Percentiles rank a stretch among this genome's conserved stretches.
These are phyloP conservation scores for Kuraishia capsulata DNA, from an alignment of 805 yeast species.

Conservation along the genomic window DNA sequence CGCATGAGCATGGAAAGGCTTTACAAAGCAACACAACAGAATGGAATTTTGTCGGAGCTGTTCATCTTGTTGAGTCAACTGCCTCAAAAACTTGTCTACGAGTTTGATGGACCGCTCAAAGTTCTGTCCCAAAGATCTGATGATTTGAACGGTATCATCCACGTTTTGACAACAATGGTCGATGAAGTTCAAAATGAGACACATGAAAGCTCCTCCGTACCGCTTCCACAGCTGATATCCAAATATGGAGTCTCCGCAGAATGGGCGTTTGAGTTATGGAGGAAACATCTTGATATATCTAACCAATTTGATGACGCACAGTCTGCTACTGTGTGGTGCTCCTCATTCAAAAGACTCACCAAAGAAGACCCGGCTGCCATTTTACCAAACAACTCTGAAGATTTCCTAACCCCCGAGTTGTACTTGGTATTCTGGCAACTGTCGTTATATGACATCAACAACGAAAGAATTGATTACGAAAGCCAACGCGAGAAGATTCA, in stretches of 20 bases:
- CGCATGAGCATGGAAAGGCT: conserved; percentile 39
- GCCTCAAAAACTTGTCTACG: conserved; percentile 27
- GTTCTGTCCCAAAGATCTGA: conserved; percentile 65
- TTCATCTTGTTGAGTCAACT: conserved; percentile 51
- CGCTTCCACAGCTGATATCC: conserved; percentile 29
- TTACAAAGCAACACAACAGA: conserved; percentile 31
- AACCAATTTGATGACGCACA: neutral
- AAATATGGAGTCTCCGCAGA: conserved; percentile 38
- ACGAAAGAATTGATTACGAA: conserved; percentile 39
- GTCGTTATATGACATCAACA: conserved; percentile 62
- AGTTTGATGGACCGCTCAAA: conserved; percentile 37
- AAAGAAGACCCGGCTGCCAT: neutral
- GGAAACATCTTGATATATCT: conserved; percentile 23
- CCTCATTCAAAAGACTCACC: neutral
- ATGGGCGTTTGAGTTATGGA: conserved; percentile 79
- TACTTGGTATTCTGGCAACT: conserved; percentile 67
- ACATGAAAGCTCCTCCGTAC: conserved; percentile 24
- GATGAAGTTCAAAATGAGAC: conserved; percentile 35
- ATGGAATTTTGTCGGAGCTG: conserved; percentile 49
- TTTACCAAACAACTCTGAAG: conserved; percentile 4
- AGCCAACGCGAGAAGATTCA: conserved; percentile 31
- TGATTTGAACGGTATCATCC: conserved; percentile 58
- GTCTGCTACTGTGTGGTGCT: neutral
- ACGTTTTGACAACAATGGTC: conserved; percentile 52
- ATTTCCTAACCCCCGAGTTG: conserved; percentile 32